Evolutionary conservation across 1,284 basidiomycete species (phyloP), one percentile per base, ranked within the genome.

Genomic region (Rhodotorula sp.): DNA sequence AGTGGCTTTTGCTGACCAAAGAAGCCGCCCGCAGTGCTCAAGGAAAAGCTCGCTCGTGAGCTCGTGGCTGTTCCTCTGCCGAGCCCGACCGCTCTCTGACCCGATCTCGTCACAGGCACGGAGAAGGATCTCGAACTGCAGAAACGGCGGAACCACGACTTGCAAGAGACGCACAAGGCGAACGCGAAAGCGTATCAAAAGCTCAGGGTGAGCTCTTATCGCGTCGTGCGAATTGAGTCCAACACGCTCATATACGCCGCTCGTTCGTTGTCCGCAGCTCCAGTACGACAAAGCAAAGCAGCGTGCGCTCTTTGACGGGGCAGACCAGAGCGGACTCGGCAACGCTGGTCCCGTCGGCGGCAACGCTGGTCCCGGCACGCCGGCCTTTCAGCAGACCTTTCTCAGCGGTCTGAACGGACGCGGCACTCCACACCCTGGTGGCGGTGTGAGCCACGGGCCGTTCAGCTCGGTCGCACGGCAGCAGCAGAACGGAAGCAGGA

Each of bases 141-240:
- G 80, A 85, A 88, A 23, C 85, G 90, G 23, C 90, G 88, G 78
- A 83, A 86, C 28, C 85, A 87, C 19, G 89, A 91, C 45, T 78
- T 90, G 26, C 89, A 91, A 77, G 90, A 93, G 54, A 82, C 85
- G 2, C 84, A 88, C 8, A 85, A 87, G 76, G 89, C 91, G 76
- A 85, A 88, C 76, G 90, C 92, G 75, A 91, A 90, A 77, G 91
- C 92, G 76, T 93, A 92, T 78, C 88, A 89, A 69, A 92, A 91
- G 79, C 85, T 93, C 63, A 92, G 92, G 84, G 91, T 87, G 59
- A 43, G 78, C 71, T 60, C 54, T 28, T 3, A 31, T 14, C 5
- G 19, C 14, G 49, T 31, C n/a, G 14, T 18, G 5, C 54, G 14
- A n/a, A 16, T 15, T 26, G 26, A 5, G 8, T 38, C 5, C 26